Base-by-base conservation (phyloP, 106 monocot genomes). In the Cymbidium sinense region DNA sequence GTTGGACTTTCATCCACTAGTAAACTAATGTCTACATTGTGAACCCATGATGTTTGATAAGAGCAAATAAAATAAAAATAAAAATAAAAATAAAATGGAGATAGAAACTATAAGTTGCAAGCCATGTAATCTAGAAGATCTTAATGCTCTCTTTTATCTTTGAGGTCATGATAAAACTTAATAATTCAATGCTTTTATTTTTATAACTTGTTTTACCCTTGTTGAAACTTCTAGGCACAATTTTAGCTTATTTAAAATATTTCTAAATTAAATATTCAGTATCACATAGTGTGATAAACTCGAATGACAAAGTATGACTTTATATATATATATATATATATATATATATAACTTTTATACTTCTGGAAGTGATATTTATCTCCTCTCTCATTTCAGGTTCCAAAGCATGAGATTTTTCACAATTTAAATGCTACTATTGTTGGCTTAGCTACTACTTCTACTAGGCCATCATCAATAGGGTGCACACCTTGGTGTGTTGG, bases 351-450 rank as follows among this genome's bases (percentile, higher is more conserved):
- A n/a, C n/a, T n/a, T n/a, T n/a, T n/a, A n/a, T n/a, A n/a, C n/a
- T n/a, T n/a, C n/a, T n/a, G n/a, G n/a, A n/a, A n/a, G n/a, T n/a
- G n/a, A n/a, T 47, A 17, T 47, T 47, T 13, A 47, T 47, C 10
- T 43, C 7, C 43, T 44, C 12, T 25, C 76, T 74, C 30, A 15
- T 84, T 8, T 71, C 51, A 96, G 95, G 91, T 93, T 70, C 93
- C 93, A 77, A 74, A 70, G 65, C 83, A 44, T 82, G 93, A 94
- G 85, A 77, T 85, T 31, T 93, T 91, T 74, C 86, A 91, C 73
- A 94, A 92, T 82, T 72, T 98, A 39, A 98, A 98, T 87, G 98
- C 92, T 43, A 92, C 90, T 47, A 92, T 94, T 37, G 92, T 98
- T 82, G 94, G 98, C 41, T 78, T 98, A 79, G 90, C 90, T 19